Conservation (phyloP, 2,329 filamentous ascomycete genomes). For the Penicillium freii region DNA sequence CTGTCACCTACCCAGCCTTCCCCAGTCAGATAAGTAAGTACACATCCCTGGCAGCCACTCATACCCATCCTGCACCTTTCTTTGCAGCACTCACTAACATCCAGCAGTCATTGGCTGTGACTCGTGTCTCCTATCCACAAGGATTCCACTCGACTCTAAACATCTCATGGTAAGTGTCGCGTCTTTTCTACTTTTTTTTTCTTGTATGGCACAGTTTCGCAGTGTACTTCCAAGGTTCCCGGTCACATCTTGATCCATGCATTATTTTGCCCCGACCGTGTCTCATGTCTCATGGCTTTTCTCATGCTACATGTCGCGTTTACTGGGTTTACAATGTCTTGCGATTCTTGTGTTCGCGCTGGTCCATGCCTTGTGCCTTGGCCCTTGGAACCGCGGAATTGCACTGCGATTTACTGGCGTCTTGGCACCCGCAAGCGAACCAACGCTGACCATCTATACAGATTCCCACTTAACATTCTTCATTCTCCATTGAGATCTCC, state of each 20-base stretch:
- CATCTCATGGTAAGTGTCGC: slow-evolving; percentile 21
- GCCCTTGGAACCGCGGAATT: slow-evolving; percentile 10
- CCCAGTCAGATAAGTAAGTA: slow-evolving; percentile 16
- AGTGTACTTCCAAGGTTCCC: slow-evolving; percentile 17
- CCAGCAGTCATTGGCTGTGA: slow-evolving; percentile 8
- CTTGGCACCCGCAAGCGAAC: slow-evolving; percentile 40
- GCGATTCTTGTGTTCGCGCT: slow-evolving; percentile 5
- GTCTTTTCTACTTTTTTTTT: slow-evolving; percentile 7
- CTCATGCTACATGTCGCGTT: neutral
- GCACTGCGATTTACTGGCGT: slow-evolving; percentile 23
- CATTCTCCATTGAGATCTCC: slow-evolving; percentile 6
- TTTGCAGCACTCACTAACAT: slow-evolving; percentile 8
- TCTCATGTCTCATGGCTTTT: slow-evolving; percentile 15
- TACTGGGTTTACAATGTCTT: neutral
- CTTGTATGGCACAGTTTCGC: slow-evolving; percentile 10
- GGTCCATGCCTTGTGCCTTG: slow-evolving; percentile 11
- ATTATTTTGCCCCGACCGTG: slow-evolving; percentile 29
- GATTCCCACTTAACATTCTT: slow-evolving; percentile 15
- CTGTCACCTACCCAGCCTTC: slow-evolving; percentile 19
- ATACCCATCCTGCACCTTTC: slow-evolving; percentile 18
- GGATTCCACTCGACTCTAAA: neutral
- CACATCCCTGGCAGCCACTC: slow-evolving; percentile 35
- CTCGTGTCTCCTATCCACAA: neutral
- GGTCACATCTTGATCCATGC: slow-evolving; percentile 26
- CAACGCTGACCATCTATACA: slow-evolving; percentile 34